Conservation (phyloP, 2,329 filamentous ascomycete species). For the Orbilia oligospora region DNA sequence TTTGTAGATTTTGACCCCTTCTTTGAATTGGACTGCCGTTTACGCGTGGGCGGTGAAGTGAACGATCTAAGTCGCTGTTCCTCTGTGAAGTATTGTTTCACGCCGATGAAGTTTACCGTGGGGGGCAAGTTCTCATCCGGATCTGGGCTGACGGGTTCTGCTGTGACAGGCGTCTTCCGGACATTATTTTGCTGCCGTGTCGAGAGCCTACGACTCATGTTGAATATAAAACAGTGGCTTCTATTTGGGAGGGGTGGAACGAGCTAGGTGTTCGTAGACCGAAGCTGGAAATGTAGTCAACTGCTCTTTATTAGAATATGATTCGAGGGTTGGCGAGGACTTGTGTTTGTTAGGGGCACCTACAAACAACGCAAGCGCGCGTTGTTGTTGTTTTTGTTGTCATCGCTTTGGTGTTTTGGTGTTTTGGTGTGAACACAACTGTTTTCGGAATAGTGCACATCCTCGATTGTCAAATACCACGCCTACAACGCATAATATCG, state of each 20-base stretch:
- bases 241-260: background rate
- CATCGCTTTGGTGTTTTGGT: slow-evolving; percentile 39
- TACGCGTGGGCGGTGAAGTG: slow-evolving; percentile 21
- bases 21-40: slow-evolving; percentile 45
- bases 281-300: background rate
- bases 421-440: background rate
- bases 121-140: background rate
- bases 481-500: slow-evolving; percentile 19
- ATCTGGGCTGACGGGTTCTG: background rate
- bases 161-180: slow-evolving; percentile 23
- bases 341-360: background rate
- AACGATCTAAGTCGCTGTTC: slow-evolving; percentile 51
- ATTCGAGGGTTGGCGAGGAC: background rate
- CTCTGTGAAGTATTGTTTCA: slow-evolving; percentile 51
- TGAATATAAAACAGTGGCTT: background rate
- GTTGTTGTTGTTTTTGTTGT: slow-evolving; percentile 57
- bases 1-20: slow-evolving; percentile 48
- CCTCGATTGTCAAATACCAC: slow-evolving; percentile 29
- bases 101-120: slow-evolving; percentile 28
- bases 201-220: slow-evolving; percentile 55
- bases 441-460: slow-evolving; percentile 10
- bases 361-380: slow-evolving; percentile 13
- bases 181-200: slow-evolving; percentile 47
- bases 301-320: background rate
- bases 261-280: background rate